Percentiles rank a stretch among this genome's conserved stretches.
These are phyloP conservation scores for Bauhinia variegata DNA, from an alignment of 306 rosid genomes.

Conservation along the genomic window DNA sequence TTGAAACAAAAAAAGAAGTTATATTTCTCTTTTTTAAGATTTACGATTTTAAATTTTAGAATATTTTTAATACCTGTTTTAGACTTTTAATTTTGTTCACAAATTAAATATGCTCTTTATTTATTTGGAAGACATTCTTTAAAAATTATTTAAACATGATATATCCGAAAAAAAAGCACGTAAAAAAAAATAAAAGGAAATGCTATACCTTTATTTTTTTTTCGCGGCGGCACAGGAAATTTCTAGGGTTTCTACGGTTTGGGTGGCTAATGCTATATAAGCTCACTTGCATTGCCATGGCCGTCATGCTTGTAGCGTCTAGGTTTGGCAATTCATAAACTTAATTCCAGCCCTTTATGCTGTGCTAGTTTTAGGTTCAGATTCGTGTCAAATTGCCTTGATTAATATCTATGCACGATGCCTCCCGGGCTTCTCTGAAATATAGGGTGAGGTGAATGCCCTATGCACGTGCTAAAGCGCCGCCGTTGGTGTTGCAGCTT, in stretches of 20 bases:
- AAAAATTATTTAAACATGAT: no score
- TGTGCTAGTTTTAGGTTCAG: background rate
- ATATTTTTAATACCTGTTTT: no score
- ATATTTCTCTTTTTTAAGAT: no score
- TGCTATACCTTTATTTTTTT: no score
- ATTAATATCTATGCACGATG: constrained; percentile 38
- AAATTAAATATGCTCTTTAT: no score
- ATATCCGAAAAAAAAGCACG: no score
- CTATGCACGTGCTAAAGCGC: constrained; percentile 60
- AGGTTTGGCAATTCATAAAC: background rate
- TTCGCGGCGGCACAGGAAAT: background rate
- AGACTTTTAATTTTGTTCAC: no score
- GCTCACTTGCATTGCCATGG: background rate
- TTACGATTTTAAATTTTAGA: no score
- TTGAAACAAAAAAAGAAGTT: no score
- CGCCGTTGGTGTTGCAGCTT: constrained; percentile 71
- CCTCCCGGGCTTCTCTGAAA: constrained; percentile 68
- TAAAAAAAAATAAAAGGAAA: no score
- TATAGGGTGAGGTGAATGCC: constrained; percentile 52
- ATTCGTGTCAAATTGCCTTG: background rate
- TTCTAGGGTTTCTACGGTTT: background rate
- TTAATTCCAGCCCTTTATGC: no score
- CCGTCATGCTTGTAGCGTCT: background rate
- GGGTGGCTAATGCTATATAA: background rate
- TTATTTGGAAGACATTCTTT: no score